Conservation (phyloP, 768 basidiomycete species). For the Lepiota brunneoincarnata region DNA sequence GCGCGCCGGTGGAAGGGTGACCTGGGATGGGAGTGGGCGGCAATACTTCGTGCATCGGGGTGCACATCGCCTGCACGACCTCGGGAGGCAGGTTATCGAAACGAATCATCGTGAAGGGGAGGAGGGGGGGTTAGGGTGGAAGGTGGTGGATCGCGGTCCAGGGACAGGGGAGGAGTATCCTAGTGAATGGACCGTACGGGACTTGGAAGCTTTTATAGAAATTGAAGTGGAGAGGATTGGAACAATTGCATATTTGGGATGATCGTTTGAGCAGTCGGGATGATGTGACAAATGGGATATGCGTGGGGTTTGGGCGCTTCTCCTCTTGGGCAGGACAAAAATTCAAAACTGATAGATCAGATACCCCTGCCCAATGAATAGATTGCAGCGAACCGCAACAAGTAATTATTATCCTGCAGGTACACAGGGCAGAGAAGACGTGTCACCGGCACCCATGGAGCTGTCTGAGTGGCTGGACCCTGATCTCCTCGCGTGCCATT, state of each 20-base stretch:
- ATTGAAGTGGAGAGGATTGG: conserved; percentile 10
- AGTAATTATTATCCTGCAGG: conserved; percentile 8
- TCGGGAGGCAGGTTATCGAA: conserved; percentile 74
- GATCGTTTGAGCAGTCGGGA: background rate
- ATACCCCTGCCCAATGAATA: background rate
- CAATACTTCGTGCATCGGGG: conserved; percentile 77
- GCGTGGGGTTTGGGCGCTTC: conserved; percentile 8
- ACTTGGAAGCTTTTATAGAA: conserved; percentile 3
- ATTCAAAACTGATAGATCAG: background rate
- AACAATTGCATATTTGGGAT: conserved; percentile 11
- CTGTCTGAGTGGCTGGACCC: conserved; percentile 8
- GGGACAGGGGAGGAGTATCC: background rate
- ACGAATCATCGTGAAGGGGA: conserved; percentile 57
- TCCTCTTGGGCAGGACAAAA: background rate
- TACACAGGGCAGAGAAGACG: conserved; percentile 11
- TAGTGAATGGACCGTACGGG: background rate
- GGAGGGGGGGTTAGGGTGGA: background rate
- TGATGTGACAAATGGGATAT: conserved; percentile 10
- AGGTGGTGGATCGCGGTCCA: background rate
- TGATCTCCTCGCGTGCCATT: conserved; percentile 10
- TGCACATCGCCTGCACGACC: conserved; percentile 82
- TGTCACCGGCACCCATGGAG: conserved; percentile 3
- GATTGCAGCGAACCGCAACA: background rate
- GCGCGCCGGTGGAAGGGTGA: conserved; percentile 38
- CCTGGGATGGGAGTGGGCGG: conserved; percentile 30